A percentile compares a stretch with the other conserved stretches of the same genome.
Evolutionary conservation across 2,329 filamentous ascomycete genomes (phyloP).

Genomic region (Talaromyces sp.): DNA sequence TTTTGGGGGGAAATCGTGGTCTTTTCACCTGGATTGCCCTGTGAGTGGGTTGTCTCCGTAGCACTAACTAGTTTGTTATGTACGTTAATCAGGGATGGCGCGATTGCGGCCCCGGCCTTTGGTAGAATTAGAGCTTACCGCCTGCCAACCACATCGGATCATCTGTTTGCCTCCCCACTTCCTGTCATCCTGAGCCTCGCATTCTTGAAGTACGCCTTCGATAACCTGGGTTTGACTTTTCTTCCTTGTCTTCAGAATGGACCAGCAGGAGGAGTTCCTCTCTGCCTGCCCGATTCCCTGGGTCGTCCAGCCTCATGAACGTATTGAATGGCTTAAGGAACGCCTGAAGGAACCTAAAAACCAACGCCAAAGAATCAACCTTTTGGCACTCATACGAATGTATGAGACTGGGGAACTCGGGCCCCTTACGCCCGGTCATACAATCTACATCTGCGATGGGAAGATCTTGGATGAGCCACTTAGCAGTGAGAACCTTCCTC

Average conservation of each 20-base stretch:
- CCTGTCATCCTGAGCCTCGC: background rate
- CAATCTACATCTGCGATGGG: background rate
- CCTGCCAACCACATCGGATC: no score
- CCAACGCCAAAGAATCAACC: background rate
- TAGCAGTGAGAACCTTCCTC: background rate
- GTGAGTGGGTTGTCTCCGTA: no score
- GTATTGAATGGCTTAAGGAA: background rate
- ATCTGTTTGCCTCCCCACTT: no score
- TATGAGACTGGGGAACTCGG: constrained; percentile 1
- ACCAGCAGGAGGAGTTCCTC: background rate
- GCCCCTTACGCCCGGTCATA: background rate
- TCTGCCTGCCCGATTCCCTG: background rate
- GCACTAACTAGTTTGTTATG: no score
- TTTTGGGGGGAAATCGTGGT: no score
- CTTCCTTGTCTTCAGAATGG: background rate
- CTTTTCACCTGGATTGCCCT: no score
- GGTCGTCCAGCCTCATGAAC: background rate
- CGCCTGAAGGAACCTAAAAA: background rate
- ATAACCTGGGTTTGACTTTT: background rate
- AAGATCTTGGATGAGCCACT: background rate
- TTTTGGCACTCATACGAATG: background rate
- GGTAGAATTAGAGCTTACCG: no score
- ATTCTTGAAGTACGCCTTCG: background rate
- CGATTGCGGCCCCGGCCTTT: no score
- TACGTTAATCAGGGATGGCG: no score